Base-by-base conservation (phyloP, 2,329 filamentous ascomycete species). In the Macrophomina pseudophaseolina region DNA sequence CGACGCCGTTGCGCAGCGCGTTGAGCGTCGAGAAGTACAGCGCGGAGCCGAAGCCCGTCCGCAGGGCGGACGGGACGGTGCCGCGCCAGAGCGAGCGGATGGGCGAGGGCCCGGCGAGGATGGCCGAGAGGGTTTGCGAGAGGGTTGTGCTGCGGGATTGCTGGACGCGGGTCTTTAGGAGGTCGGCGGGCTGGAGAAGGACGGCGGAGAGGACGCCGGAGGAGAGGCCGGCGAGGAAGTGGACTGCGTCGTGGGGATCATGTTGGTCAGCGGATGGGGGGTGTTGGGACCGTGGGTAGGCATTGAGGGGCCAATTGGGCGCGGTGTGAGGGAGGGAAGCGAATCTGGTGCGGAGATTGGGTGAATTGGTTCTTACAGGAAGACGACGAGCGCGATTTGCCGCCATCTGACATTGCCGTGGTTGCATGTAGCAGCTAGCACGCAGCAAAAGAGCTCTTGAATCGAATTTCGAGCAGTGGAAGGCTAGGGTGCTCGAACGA, bases 141-240 rank as follows among this genome's bases (percentile, higher is more conserved):
- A 98, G 86, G 2, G 92, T 79, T 70, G 87, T 86, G 51, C 87
- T 85, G 58, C 88, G 88, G 40, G 92, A 92, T 79, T 98, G 95
- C 77, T 99, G 95, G 48, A 98, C 90, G 54, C 95, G 90, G 35
- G 95, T 99, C 80, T 99, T 99, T 76, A 99, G 88, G 4, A 99
- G 89, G 80, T 99, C 95, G 74, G 95, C 91, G 32, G 95, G 95
- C 79, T 99, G 95, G 16, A 99, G 87, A 65, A 98, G 88, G 68
- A 97, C 89, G 65, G 95, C 94, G 63, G 93, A 95, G 70, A 92
- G 87, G 60, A 97, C 86, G 73, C 95, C 95, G 7, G 94, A 97
- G 74, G 88, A 88, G 66, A 98, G 87, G 69, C 95, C 95, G 70
- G 94, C 94, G 71, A 90, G 80, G 79, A 98, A 97, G 81, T 98